These are phyloP conservation scores for Vitis riparia DNA, from an alignment of 164 flowering plant genomes.

Conservation along the genomic window DNA sequence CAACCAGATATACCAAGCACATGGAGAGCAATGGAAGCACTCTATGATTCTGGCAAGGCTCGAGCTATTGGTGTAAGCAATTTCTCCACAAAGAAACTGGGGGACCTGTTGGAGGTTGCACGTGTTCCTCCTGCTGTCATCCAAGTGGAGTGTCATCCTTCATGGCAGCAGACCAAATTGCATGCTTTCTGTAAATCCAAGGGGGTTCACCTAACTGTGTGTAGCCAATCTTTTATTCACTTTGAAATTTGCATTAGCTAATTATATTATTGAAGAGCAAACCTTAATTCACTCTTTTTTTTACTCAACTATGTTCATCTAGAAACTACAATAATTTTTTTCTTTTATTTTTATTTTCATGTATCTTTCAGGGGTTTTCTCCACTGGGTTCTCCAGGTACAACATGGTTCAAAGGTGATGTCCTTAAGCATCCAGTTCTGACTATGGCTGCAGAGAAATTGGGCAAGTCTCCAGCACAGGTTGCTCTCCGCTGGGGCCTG, in stretches of 20 bases:
- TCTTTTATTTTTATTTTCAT: background rate
- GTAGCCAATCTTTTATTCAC: constrained; percentile 14
- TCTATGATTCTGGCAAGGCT: constrained; percentile 75
- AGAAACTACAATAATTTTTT: background rate
- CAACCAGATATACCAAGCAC: constrained; percentile 60
- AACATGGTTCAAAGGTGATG: constrained; percentile 41
- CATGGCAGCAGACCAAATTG: constrained; percentile 66
- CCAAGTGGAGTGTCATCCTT: constrained; percentile 86
- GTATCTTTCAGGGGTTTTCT: constrained; percentile 64
- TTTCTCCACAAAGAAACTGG: constrained; percentile 74
- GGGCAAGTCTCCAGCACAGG: constrained; percentile 76
- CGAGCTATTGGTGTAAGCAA: constrained; percentile 89
- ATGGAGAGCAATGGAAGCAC: constrained; percentile 84
- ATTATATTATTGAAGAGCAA: background rate
- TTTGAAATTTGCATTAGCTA: background rate
- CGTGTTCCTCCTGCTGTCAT: constrained; percentile 80
- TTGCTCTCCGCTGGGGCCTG: constrained; percentile 82
- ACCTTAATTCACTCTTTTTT: background rate
- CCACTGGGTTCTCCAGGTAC: constrained; percentile 80
- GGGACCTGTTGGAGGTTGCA: constrained; percentile 56
- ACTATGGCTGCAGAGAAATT: constrained; percentile 55
- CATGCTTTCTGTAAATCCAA: constrained; percentile 60
- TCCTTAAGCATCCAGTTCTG: constrained; percentile 60
- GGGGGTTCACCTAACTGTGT: constrained; percentile 76
- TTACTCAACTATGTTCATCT: too few species aligned